Base-by-base conservation (phyloP, 148 eudicot genomes). In the Euryodendron excelsum region DNA sequence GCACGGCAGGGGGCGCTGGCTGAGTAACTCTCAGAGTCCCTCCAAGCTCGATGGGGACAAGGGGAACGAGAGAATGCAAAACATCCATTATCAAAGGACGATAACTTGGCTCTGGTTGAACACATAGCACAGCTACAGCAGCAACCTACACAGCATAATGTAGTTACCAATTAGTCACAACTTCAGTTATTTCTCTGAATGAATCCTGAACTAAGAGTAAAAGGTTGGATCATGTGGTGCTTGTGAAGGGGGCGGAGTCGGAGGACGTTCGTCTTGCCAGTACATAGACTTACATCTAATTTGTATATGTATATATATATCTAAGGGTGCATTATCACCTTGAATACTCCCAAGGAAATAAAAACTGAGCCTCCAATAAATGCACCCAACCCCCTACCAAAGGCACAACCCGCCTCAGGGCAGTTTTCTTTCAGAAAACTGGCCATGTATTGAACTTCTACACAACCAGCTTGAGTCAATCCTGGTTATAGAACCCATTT, bases 101-200 rank as follows among this genome's bases (percentile, higher is more conserved):
- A 64, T 94, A 94, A 80, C 97, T 92, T 2, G 98, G 95, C 82
- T 94, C 98, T 30, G 97, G 93, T 76, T 94, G 98, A 27, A 94
- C 93, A 61, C 98, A 94, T 13, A 94, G 80, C 53, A 94, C 93
- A 12, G 98, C 95, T 36, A 94, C 97, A 34, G 98, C 98, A 45
- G 98, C 98, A 75, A 94, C 97, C 98, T 94, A 73, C 45, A 6
- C 73, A 36, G 34, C 31, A 47, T 28, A 39, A 17, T 67, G 30
- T 18, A 67, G 30, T 39, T 8, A 67, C 25, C 69, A 67, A 9
- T 9, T 21, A 33, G 69, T 23, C 30, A 1, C 2, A 25, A 15
- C 10, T 9, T 10, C 27, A 10, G 27, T 60, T 15, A 56, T 17
- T 1, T 21, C 60, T 56, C 21, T 20, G 60, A 27, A 20, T 56